Evolutionary conservation across 768 basidiomycete species (phyloP), one percentile per base, ranked within the genome.

Genomic region (Trametes meyenii): DNA sequence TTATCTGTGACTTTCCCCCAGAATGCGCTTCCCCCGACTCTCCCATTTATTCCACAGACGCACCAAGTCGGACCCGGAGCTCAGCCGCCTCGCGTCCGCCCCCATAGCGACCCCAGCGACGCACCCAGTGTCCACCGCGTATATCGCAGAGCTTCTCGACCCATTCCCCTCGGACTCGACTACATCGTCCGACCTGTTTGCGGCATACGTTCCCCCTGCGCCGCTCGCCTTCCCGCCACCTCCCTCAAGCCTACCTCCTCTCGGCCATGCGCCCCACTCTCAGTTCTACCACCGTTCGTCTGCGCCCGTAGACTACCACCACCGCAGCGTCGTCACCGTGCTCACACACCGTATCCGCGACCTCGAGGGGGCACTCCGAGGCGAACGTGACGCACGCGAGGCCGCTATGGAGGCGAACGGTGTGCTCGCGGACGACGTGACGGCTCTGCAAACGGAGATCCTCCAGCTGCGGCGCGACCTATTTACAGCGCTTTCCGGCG

Each of bases 1-100:
- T 36, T 48, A 38, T 4, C n/a, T n/a, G n/a, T n/a, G 2, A 16
- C 45, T 51, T 21, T 14, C 21, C 36, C 35, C 24, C 26, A 13
- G 39, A 13, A 71, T 71, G 70, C 69, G 67, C 23, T 64, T 71
- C 55, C 66, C 64, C 13, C 68, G 60, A n/a, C 62, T 71, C 23
- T 61, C 67, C 14, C 62, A 61, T 35, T 54, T 71, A 48, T 65
- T 71, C 60, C 68, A 70, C 49, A 59, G 65, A 1, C 69, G 68
- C 42, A 57, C 61, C 1, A 65, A 63, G 55, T 70, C 70, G 5
- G 70, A 69, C 55, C 62, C 60, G 40, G 67, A 62, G n/a, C 62
- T 71, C 54, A 53, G 45, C 35, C 58, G 55, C 12, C 66, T 63
- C 17, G 59, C 60, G 3, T 51, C 62, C 13, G 38, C 61, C 6